These are phyloP conservation scores for Smallanthus sonchifolius DNA, from an alignment of 129 eudicot genomes.

Conservation along the genomic window DNA sequence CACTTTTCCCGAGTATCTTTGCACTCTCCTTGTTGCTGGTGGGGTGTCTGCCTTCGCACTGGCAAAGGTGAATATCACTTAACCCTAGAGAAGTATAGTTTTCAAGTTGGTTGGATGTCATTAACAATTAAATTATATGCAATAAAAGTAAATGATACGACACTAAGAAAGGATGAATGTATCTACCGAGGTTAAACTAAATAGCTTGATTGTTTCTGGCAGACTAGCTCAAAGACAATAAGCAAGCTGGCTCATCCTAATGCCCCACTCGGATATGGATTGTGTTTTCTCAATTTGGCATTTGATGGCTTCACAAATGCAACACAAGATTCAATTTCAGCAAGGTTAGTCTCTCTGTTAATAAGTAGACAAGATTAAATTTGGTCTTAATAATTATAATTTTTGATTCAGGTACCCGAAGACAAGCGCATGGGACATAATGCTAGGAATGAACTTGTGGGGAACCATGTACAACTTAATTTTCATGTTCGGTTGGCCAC, in stretches of 20 bases:
- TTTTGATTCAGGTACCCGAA: constrained; percentile 59
- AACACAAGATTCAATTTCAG: constrained; percentile 85
- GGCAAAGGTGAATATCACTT: constrained; percentile 48
- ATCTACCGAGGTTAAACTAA: background rate
- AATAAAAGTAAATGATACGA: background rate
- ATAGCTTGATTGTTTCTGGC: constrained; percentile 1
- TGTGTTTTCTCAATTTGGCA: constrained; percentile 86
- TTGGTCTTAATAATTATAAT: background rate
- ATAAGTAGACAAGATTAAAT: background rate
- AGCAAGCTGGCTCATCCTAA: constrained; percentile 90
- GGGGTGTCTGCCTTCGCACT: constrained; percentile 94
- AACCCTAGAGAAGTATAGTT: background rate
- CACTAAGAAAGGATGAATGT: background rate
- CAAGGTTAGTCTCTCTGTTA: constrained; percentile 44
- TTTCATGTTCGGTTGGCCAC: constrained; percentile 96
- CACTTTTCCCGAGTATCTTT: constrained; percentile 73
- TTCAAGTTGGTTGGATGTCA: background rate
- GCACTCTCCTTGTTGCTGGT: constrained; percentile 90
- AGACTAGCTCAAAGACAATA: constrained; percentile 95
- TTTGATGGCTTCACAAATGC: constrained; percentile 99
- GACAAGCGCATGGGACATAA: constrained; percentile 95
- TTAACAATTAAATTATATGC: background rate
- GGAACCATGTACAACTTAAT: constrained; percentile 77
- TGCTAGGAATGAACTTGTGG: constrained; percentile 98
- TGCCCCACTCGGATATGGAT: constrained; percentile 89